Evolutionary conservation across 306 rosid species (phyloP).

Genomic region (Trifolium fragiferum): DNA sequence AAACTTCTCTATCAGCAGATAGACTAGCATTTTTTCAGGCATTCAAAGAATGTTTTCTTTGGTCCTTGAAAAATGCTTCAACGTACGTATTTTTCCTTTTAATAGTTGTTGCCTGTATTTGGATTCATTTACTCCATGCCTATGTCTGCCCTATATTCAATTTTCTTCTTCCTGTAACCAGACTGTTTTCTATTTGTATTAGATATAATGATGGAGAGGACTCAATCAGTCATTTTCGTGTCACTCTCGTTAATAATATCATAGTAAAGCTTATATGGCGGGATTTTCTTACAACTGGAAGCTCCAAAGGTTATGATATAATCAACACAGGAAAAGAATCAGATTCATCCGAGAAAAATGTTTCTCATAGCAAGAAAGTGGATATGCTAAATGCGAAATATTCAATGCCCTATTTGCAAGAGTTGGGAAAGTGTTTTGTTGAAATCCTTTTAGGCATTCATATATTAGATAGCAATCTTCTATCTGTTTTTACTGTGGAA

Average conservation of each 20-base stretch:
- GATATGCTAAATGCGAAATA: conserved; percentile 49
- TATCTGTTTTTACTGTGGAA: conserved; percentile 60
- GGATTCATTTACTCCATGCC: conserved; percentile 22
- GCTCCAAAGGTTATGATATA: conserved; percentile 54
- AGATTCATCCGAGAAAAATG: conserved; percentile 50
- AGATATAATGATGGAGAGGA: conserved; percentile 70
- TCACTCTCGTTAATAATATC: conserved; percentile 61
- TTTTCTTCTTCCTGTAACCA: conserved; percentile 33
- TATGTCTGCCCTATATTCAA: conserved; percentile 20
- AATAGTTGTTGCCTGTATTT: conserved; percentile 21
- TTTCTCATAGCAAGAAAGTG: conserved; percentile 48
- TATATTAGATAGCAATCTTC: conserved; percentile 56
- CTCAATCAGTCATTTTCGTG: conserved; percentile 57
- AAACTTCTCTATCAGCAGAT: conserved; percentile 61
- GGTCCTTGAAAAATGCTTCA: conserved; percentile 80
- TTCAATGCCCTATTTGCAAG: conserved; percentile 70
- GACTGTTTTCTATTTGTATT: conserved; percentile 46
- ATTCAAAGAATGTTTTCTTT: conserved; percentile 83
- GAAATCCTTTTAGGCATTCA: conserved; percentile 69
- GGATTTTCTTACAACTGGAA: conserved; percentile 57
- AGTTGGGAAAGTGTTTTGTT: conserved; percentile 74
- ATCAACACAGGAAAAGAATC: conserved; percentile 45
- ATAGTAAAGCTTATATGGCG: conserved; percentile 78
- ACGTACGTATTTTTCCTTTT: conserved; percentile 59
- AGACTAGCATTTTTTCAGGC: conserved; percentile 72